A percentile compares a stretch with the other conserved stretches of the same genome.
phyloP scores from a whole-genome alignment of 345 rosid genomes.

The Xanthoceras sorbifolium region DNA sequence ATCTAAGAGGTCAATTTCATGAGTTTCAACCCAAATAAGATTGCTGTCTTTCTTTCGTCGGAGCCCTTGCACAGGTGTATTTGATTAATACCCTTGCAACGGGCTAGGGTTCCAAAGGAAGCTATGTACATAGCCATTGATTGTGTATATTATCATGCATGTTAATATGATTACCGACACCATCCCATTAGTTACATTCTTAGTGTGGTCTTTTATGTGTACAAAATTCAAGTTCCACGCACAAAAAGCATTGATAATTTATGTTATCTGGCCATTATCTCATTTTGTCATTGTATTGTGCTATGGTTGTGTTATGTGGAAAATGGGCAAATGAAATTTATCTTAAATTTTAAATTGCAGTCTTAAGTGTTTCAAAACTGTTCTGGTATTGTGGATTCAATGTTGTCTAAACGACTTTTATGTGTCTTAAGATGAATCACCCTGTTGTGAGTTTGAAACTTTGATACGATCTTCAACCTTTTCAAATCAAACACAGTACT shows the following conservation, averaged over 20 bases:
- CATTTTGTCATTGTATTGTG: not conserved
- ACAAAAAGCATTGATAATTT: not conserved
- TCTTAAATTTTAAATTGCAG: too few relatives aligned
- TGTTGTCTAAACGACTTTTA: too few relatives aligned
- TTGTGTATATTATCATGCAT: slow-evolving; percentile 11
- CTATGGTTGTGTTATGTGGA: not conserved
- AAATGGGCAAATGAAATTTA: too few relatives aligned
- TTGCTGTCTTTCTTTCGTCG: not conserved
- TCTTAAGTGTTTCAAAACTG: not conserved
- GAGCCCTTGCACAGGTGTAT: not conserved
- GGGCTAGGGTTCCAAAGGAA: not conserved
- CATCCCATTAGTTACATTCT: not conserved
- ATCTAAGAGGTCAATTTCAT: not conserved
- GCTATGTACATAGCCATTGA: slow-evolving; percentile 14
- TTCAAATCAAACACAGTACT: too few relatives aligned
- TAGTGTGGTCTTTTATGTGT: not conserved
- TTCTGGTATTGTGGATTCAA: not conserved
- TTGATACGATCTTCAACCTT: too few relatives aligned
- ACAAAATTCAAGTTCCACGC: not conserved
- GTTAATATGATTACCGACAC: not conserved
- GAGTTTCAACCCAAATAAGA: not conserved
- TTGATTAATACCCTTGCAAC: not conserved
- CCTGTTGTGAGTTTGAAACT: too few relatives aligned
- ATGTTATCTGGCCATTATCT: not conserved
- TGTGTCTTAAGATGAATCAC: too few relatives aligned